These are phyloP conservation scores for Coprinopsis marcescibilis DNA, from an alignment of 768 basidiomycete genomes.

Conservation along the genomic window DNA sequence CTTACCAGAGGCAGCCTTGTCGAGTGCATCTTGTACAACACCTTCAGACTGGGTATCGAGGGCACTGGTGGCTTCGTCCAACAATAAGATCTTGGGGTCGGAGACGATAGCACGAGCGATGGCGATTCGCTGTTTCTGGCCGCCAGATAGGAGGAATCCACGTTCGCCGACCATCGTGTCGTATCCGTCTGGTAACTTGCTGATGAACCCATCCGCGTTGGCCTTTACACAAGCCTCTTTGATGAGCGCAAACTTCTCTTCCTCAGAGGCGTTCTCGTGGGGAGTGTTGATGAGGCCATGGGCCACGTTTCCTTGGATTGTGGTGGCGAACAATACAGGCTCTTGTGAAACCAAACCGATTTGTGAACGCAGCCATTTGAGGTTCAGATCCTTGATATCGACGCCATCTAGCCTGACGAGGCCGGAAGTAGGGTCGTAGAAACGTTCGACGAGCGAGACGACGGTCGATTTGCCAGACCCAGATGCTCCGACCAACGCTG, in stretches of 20 bases:
- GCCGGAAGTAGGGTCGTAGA: conserved; percentile 68
- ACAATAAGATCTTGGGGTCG: conserved; percentile 65
- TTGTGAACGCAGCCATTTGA: conserved; percentile 71
- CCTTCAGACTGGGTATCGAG: conserved; percentile 73
- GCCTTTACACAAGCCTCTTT: conserved; percentile 74
- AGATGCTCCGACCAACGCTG: conserved; percentile 62
- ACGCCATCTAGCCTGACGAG: conserved; percentile 59
- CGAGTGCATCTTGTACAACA: conserved; percentile 75
- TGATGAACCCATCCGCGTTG: conserved; percentile 73
- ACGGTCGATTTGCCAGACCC: conserved; percentile 65
- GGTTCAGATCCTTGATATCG: conserved; percentile 59
- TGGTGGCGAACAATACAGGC: conserved; percentile 69
- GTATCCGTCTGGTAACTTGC: conserved; percentile 63
- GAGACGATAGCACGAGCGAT: conserved; percentile 78
- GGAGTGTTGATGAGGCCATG: conserved; percentile 67
- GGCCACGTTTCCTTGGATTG: conserved; percentile 66
- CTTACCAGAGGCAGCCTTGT: conserved; percentile 61
- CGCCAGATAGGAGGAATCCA: conserved; percentile 70
- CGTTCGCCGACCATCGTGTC: conserved; percentile 76
- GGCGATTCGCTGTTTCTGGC: conserved; percentile 74
- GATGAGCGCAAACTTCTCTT: conserved; percentile 61
- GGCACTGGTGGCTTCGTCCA: conserved; percentile 78
- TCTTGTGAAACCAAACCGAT: conserved; percentile 79
- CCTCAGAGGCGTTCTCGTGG: conserved; percentile 52
- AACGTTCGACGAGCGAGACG: conserved; percentile 66